phyloP scores from a whole-genome alignment of 2,329 filamentous ascomycete genomes.

The Hypoxylon sp. region DNA sequence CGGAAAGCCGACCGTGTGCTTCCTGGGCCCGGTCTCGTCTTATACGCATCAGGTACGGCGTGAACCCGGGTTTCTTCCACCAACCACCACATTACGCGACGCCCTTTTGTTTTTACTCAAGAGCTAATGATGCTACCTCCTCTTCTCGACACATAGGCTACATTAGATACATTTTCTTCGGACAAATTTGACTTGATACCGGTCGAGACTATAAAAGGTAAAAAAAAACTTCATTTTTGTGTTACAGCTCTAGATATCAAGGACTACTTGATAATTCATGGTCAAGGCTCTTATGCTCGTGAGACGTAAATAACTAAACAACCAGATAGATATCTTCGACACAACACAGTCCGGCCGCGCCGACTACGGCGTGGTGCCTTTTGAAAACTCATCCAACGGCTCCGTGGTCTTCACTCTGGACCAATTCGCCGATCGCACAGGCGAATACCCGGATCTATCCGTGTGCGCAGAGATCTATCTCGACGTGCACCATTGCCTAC shows the following conservation, averaged over 20 bases:
- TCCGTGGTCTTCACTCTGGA: constrained; percentile 92
- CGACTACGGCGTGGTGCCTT: constrained; percentile 86
- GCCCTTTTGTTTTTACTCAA: not conserved
- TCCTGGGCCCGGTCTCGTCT: constrained; percentile 65
- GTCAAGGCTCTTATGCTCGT: not conserved
- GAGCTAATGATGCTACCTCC: not conserved
- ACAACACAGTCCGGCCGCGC: constrained; percentile 77
- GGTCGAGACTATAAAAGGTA: constrained; percentile 67
- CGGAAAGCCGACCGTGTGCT: constrained; percentile 61
- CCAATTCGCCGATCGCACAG: constrained; percentile 82
- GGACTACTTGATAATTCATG: not conserved
- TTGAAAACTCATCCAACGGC: constrained; percentile 97
- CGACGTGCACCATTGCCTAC: constrained; percentile 87
- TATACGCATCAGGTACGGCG: constrained; percentile 66
- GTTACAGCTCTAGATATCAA: not conserved
- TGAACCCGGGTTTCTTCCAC: not conserved
- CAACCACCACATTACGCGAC: not conserved
- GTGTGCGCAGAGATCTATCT: constrained; percentile 90
- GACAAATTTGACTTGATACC: constrained; percentile 65
- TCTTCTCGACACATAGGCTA: constrained; percentile 57
- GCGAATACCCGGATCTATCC: constrained; percentile 75
- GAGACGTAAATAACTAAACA: not conserved
- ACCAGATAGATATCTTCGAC: constrained; percentile 78
- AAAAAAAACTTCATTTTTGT: not conserved
- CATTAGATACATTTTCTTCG: constrained; percentile 64